Base-by-base conservation (phyloP, 345 rosid genomes). In the Rhodamnia argentea region DNA sequence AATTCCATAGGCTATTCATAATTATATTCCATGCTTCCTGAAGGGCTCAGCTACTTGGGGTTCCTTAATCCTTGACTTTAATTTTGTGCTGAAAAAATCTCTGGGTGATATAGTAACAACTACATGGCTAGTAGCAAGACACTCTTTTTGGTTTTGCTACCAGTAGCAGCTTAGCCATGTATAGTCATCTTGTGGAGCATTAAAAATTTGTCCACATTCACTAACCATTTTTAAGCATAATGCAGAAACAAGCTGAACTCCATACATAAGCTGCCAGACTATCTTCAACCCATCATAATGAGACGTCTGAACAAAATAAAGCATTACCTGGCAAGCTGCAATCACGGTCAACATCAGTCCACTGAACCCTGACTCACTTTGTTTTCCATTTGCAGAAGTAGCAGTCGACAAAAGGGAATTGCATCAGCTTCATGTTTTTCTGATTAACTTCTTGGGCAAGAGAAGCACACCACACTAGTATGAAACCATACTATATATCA, bases 301-400 rank as follows among this genome's bases (percentile, higher is more conserved):
- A 52, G 52, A 50, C 52, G 13, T 50, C 52, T 47, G 51, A 47
- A 47, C 50, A 9, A 64, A 62, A 64, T 18, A 42, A 57, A 56
- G 23, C 52, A 53, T n/a, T 78, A 91, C 96, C 96, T 89, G 47
- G 97, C 94, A 83, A 93, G 84, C 85, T 89, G 88, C 86, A 95
- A 90, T 96, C 99, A 84, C 95, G 95, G 20, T 88, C 88, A 76
- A 29, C 76, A 32, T 29, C 76, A 70, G 13, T 64, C 78, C 44
- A 64, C 13, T 50, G 52, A 11, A 50, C 44, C 24, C 23, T 64
- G 13, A 32, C 24, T 64, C 23, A 22, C 24, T 26, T 24, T 32
- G 23, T 64, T 16, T 64, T 64, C 76, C 44, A 4, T 32, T 16
- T 4, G 44, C 29, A 9, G 44, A 15, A 64, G 52, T 50, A 10